Base-by-base conservation (phyloP, 257 asterid genomes). In the Solanum chmielewskii region DNA sequence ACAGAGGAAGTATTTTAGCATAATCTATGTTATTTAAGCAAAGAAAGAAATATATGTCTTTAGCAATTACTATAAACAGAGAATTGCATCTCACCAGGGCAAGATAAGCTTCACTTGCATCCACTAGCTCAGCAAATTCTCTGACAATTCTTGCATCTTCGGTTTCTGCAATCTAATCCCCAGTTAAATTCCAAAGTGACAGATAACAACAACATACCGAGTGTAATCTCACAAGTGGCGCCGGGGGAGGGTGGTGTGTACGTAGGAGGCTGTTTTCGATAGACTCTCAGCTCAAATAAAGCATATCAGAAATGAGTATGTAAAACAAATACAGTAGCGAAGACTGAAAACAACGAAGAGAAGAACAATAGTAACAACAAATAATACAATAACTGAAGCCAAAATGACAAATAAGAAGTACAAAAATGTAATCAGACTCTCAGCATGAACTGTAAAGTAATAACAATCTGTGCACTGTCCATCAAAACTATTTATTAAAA, bases 121-220 rank as follows among this genome's bases (percentile, higher is more conserved):
- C 99, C 60, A 97, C 91, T 56, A 97, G 90, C 91, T 95, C 96
- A 0, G 95, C 94, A 47, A 95, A 91, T 90, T 95, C 98, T 91
- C 99, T 88, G 82, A 92, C 68, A 70, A 89, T 78, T 87, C 99
- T 92, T 37, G 86, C 83, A 82, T 93, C 95, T 86, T 92, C 97
- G 18, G 90, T 91, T 89, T 96, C 99, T 97, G 95, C 98, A 94
- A 90, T 88, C 91, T 76, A 90, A 91, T 73, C 64, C 88, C 88
- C 93, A 87, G 81, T 83, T 93, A 85, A 92, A 86, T 86, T 87
- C 88, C 90, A 91, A 83, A 84, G 68, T 76, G 83, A 83, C 23
- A 68, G 66, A 69, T 49, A 44, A 74, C 71, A 62, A 62, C 4
- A 64, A n/a, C 33, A 64, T 64, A 62, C 9, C 33, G 4, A 64